Conservation (phyloP, 2,329 filamentous ascomycete genomes). For the Penicillium brasilianum region DNA sequence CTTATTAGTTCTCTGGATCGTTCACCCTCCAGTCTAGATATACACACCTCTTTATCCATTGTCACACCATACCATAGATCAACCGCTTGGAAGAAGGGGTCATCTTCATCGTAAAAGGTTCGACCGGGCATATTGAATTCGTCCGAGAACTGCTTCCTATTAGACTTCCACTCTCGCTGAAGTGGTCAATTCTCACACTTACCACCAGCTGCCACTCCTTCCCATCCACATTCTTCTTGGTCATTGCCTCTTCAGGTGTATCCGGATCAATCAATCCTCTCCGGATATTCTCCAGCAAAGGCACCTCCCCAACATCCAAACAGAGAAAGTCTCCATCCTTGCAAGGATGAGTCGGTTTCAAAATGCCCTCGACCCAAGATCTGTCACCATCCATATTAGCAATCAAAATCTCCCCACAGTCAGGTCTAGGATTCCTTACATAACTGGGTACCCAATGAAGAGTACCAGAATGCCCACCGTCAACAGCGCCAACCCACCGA, state of each 20-base stretch:
- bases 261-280: constrained; percentile 68
- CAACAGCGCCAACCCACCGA: constrained; percentile 66
- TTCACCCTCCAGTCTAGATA: background rate
- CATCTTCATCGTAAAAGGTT: constrained; percentile 73
- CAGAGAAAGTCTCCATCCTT: constrained; percentile 52
- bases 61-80: constrained; percentile 77
- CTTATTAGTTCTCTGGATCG: constrained; percentile 10
- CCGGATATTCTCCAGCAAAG: constrained; percentile 65
- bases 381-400: constrained; percentile 42
- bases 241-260: constrained; percentile 63
- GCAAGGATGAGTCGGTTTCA: constrained; percentile 37
- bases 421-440: constrained; percentile 56
- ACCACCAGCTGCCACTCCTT: constrained; percentile 67
- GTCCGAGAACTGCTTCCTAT: constrained; percentile 63
- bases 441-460: constrained; percentile 71
- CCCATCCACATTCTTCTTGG: constrained; percentile 63
- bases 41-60: constrained; percentile 64
- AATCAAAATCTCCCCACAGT: background rate
- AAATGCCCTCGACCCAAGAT: constrained; percentile 60
- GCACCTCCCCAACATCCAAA: constrained; percentile 55
- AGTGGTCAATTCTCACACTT: constrained; percentile 37
- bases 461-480: constrained; percentile 65
- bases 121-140: constrained; percentile 71
- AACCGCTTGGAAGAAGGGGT: constrained; percentile 70
- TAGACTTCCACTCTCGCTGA: background rate